Base-by-base conservation (phyloP, 2,329 filamentous ascomycete species). In the Fusarium proliferatum region DNA sequence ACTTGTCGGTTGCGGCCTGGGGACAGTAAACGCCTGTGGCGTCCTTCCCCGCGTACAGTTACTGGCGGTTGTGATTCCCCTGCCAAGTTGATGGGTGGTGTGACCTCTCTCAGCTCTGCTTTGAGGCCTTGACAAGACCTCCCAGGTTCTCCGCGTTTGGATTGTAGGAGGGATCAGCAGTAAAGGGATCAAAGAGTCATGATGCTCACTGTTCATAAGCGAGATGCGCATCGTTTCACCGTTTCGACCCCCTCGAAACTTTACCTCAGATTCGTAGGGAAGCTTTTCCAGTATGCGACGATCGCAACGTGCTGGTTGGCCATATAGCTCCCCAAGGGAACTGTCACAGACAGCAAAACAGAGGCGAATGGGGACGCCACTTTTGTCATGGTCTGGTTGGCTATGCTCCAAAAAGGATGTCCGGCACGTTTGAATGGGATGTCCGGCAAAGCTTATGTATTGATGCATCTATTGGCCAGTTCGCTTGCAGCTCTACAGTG, bases 1-100 rank as follows among this genome's bases (percentile, higher is more conserved):
- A 53, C 46, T 33, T 34, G 34, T 59, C 26, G 61, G 55, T 48
- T 68, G 52, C 68, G 46, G 52, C 42, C 38, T 61, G 51, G 56
- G 52, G 53, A 42, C 23, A 49, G 43, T 63, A 45, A 68, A 70
- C 60, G 53, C 67, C 51, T 49, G 46, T 72, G 69, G 70, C 70
- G 62, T 55, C 28, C 61, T 68, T 62, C 67, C 61, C 68, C 71
- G 67, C 61, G 63, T 52, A 57, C 55, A 46, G 33, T 58, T 58
- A 71, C 68, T 71, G 68, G 59, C 56, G 67, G 64, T 62, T 51
- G 59, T 72, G 61, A 74, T 69, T 68, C 71, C 71, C 71, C 71
- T 73, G 71, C 71, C 71, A 67, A 65, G 71, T 70, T 69, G 67
- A 19, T 52, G 56, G 59, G 71, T 73, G 71, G 71, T 72, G 71